Evolutionary conservation across 352 stramenopile species (phyloP), one percentile per base, ranked within the genome.

Genomic region (Phytophthora rubi): DNA sequence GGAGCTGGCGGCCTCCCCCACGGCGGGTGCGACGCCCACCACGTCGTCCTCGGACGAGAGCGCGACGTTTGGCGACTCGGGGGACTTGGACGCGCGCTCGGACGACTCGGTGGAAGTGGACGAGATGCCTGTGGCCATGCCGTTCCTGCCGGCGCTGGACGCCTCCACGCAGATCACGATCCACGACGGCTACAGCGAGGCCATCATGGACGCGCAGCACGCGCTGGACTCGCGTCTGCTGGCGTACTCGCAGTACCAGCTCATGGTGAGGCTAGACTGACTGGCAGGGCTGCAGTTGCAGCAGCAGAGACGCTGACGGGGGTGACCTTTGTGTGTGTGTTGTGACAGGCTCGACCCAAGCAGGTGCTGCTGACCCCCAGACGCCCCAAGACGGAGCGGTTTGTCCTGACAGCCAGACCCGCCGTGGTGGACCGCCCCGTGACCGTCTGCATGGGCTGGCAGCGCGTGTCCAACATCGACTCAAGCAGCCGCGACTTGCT

Each of bases 101-200:
- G 71, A 80, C 3, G 75, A 80, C 18, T 80, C 77, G 45, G 73
- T 88, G 8, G 83, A 92, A 56, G 65, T 86, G 9, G 80, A 89
- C 15, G 62, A 75, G 45, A 75, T 86, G 44, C 77, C 77, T 10
- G 76, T 85, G 37, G 65, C 69, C 23, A 79, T 92, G 57, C 88
- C 88, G 5, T 92, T 90, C 67, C 71, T 93, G 15, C 88, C 88
- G 6, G 83, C 83, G 59, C 75, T 96, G 21, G 86, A 94, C 55
- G 85, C 86, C 45, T 96, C 88, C n/a, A 94, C 85, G 13, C 75
- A 96, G 79, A 94, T 96, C 71, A 94, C 83, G 52, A 89, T 91
- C 65, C 76, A 87, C 51, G 88, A 94, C 26, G 88, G 88, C 53
- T 96, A 92, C 58, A 86, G 77, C 45, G 88, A 94, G 35, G 88